Evolutionary conservation across 179 eudicot genomes (phyloP).

Genomic region (Amaranthus tricolor): DNA sequence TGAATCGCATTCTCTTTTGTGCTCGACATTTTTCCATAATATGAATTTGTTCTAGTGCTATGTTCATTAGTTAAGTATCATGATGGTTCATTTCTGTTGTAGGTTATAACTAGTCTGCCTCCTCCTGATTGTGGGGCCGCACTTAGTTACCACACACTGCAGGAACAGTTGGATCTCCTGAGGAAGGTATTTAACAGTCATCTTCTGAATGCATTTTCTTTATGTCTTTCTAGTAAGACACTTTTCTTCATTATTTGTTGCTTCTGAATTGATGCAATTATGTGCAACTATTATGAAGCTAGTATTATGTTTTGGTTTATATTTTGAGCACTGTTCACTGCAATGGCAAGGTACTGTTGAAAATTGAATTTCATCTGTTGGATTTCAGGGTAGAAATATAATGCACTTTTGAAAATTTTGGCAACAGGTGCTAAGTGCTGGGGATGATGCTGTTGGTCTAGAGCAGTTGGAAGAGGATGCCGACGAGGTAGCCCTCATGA

Average conservation of each 20-base stretch:
- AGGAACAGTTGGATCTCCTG: conserved; percentile 74
- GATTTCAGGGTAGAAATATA: not conserved
- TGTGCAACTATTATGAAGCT: not conserved
- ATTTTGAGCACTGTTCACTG: not conserved
- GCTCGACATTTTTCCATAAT: conserved; percentile 1
- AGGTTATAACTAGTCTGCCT: conserved; percentile 94
- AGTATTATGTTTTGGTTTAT: not conserved
- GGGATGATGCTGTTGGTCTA: conserved; percentile 82
- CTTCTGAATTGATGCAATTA: not conserved
- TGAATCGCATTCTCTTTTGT: not conserved
- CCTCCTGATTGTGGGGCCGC: conserved; percentile 76
- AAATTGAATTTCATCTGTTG: not conserved
- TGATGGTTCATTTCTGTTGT: conserved; percentile 3
- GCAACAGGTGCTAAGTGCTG: conserved; percentile 73
- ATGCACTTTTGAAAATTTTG: not conserved
- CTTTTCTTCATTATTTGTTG: not conserved
- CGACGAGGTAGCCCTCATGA: conserved; percentile 79
- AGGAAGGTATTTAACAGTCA: conserved; percentile 45
- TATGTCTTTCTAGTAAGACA: not conserved
- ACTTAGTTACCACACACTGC: conserved; percentile 57
- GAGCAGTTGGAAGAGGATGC: conserved; percentile 91
- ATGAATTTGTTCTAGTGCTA: not conserved
- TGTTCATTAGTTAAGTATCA: not conserved
- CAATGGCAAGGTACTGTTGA: conserved; percentile 2
- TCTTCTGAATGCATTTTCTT: not conserved